A percentile compares a stretch with the other conserved stretches of the same genome.
Evolutionary conservation across 2,329 filamentous ascomycete species (phyloP).

Genomic region (Colletotrichum graminicola): DNA sequence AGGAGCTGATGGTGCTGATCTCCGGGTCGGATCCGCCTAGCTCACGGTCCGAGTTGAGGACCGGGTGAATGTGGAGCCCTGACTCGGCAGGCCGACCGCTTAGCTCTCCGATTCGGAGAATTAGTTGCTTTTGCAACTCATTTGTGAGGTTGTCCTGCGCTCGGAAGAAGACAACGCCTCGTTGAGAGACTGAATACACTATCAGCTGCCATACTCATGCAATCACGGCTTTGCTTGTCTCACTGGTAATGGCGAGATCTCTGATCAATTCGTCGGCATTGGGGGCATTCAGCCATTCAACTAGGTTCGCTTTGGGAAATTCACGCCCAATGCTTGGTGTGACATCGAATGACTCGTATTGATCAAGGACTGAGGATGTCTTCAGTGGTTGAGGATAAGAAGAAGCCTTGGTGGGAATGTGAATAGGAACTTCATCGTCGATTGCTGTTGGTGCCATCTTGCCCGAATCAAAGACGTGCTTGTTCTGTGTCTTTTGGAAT

Average conservation of each 20-base stretch:
- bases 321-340: slow-evolving; percentile 69
- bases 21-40: slow-evolving; percentile 64
- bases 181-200: slow-evolving; percentile 63
- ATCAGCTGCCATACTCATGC: neutral
- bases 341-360: slow-evolving; percentile 60
- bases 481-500: neutral
- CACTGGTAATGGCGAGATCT: slow-evolving; percentile 72
- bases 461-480: neutral
- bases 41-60: slow-evolving; percentile 67
- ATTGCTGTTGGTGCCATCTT: slow-evolving; percentile 41
- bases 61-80: slow-evolving; percentile 70
- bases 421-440: slow-evolving; percentile 35
- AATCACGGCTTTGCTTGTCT: slow-evolving; percentile 22
- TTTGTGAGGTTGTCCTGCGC: slow-evolving; percentile 68
- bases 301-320: slow-evolving; percentile 62
- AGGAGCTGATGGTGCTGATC: slow-evolving; percentile 71
- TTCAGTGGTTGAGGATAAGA: slow-evolving; percentile 46
- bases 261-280: slow-evolving; percentile 68
- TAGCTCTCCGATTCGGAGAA: slow-evolving; percentile 69
- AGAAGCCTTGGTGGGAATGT: slow-evolving; percentile 25
- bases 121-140: slow-evolving; percentile 70
- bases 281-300: slow-evolving; percentile 65
- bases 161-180: slow-evolving; percentile 75
- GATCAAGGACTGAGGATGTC: slow-evolving; percentile 55
- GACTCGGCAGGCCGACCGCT: slow-evolving; percentile 69